A percentile compares a stretch with the other conserved stretches of the same genome.
Evolutionary conservation across 257 asterid species (phyloP).

Genomic region (Solanum bukasovii): DNA sequence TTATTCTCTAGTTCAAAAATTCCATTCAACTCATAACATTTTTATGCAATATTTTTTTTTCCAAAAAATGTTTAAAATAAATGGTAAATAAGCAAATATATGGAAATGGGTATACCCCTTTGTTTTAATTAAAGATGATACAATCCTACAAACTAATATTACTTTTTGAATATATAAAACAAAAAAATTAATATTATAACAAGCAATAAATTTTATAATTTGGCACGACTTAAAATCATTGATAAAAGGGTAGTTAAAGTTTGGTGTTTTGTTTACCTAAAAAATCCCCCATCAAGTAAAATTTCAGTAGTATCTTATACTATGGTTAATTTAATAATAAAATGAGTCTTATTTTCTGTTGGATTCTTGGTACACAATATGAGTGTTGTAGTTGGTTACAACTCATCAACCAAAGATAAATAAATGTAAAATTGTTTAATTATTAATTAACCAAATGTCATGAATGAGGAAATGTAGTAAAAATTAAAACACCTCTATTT

Average conservation of each 20-base stretch:
- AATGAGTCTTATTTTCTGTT: background rate
- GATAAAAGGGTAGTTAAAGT: conserved; percentile 20
- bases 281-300: background rate
- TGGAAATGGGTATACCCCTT: too few species aligned
- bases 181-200: background rate
- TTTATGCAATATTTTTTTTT: too few species aligned
- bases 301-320: background rate
- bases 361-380: background rate
- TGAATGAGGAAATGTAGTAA: background rate
- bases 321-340: background rate
- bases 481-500: background rate
- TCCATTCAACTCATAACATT: background rate
- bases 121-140: background rate
- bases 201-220: background rate
- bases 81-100: background rate
- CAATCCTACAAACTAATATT: background rate
- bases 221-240: background rate
- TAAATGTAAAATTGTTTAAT: background rate
- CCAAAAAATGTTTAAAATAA: too few species aligned
- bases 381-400: conserved; percentile 1
- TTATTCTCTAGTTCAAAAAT: too few species aligned
- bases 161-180: too few species aligned
- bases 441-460: background rate
- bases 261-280: conserved; percentile 35
- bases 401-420: conserved; percentile 15